Evolutionary conservation across 2,329 filamentous ascomycete genomes (phyloP), one percentile per base, ranked within the genome.

Genomic region (Venturia carpophila): DNA sequence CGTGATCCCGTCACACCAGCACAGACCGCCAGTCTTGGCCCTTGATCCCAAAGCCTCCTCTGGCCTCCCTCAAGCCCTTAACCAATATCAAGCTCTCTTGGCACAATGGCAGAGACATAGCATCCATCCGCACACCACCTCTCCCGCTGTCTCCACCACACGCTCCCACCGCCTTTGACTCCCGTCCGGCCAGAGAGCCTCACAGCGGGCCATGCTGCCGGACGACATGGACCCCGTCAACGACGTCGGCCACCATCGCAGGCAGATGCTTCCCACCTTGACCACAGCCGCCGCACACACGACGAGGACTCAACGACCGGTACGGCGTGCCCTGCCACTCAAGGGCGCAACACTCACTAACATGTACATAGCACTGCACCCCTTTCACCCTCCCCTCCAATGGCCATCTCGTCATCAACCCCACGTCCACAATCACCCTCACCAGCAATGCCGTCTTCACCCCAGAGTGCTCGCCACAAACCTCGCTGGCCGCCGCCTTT

Each of bases 331-430:
- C 30, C 5, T n/a, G 30, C 6, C 17, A 58, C 5, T 2, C 1
- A 34, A 37, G 30, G 52, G 6, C 27, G 0, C 2, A 37, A 9
- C 30, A 21, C 15, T 65, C n/a, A 24, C 56, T 62, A 47, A 45
- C 42, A 17, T 49, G 6, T n/a, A 19, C 19, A 68, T 72, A 82
- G 68, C 81, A 83, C 69, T 89, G 86, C 71, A 85, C 84, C 24
- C 84, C 85, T 37, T 84, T 86, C 71, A 81, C 83, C 30, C 79
- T 89, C 21, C 85, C 84, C 47, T 83, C 82, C 68, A 78, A 81
- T 70, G 86, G 85, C 64, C 72, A 83, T 69, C 75, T 84, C 68
- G 79, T 82, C 66, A 73, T 88, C 65, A 76, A 77, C 64, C 77
- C 80, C 68, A 80, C 79, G 69, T 79, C 82, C 65, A 78, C 82